These are phyloP conservation scores for Setomelanomma holmii DNA, from an alignment of 2,329 filamentous ascomycete genomes.

Conservation along the genomic window DNA sequence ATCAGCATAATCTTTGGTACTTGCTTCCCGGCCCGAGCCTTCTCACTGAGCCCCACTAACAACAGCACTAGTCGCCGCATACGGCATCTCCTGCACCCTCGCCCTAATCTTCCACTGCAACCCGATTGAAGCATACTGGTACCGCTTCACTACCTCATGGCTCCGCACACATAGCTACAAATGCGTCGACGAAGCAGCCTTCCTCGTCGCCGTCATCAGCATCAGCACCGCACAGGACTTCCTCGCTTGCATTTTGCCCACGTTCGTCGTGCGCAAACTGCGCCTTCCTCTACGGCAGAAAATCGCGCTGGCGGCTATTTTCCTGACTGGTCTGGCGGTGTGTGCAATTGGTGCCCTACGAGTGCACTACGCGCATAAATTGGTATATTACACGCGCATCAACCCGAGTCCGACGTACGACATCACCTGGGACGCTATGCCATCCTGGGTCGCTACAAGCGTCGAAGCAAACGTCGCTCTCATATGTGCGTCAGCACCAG, in stretches of 20 bases:
- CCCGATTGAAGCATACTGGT: slow-evolving; percentile 25
- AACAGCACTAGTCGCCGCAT: slow-evolving; percentile 6
- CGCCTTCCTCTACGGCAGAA: slow-evolving; percentile 21
- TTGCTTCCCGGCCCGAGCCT: background rate
- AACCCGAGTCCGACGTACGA: slow-evolving; percentile 14
- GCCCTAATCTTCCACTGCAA: slow-evolving; percentile 18
- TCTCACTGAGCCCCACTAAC: background rate
- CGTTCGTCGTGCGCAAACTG: slow-evolving; percentile 18
- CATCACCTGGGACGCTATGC: slow-evolving; percentile 15
- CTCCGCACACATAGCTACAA: slow-evolving; percentile 14
- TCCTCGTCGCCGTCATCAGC: slow-evolving; percentile 13
- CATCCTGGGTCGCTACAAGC: slow-evolving; percentile 11
- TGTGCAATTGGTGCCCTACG: slow-evolving; percentile 15
- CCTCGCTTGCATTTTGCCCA: slow-evolving; percentile 21
- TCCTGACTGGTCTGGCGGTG: background rate
- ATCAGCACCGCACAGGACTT: slow-evolving; percentile 22
- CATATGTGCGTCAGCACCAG: slow-evolving; percentile 14
- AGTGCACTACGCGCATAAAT: slow-evolving; percentile 9
- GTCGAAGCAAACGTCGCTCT: slow-evolving; percentile 15
- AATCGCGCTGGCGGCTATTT: slow-evolving; percentile 13
- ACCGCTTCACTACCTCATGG: slow-evolving; percentile 18
- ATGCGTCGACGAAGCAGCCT: slow-evolving; percentile 17
- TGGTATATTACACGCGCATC: slow-evolving; percentile 14
- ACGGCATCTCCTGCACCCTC: slow-evolving; percentile 14
- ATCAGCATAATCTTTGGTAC: slow-evolving; percentile 12